A percentile compares a stretch with the other conserved stretches of the same genome.
Conservation (phyloP, 2,329 filamentous ascomycete genomes). For the Monosporascus cannonballus region DNA sequence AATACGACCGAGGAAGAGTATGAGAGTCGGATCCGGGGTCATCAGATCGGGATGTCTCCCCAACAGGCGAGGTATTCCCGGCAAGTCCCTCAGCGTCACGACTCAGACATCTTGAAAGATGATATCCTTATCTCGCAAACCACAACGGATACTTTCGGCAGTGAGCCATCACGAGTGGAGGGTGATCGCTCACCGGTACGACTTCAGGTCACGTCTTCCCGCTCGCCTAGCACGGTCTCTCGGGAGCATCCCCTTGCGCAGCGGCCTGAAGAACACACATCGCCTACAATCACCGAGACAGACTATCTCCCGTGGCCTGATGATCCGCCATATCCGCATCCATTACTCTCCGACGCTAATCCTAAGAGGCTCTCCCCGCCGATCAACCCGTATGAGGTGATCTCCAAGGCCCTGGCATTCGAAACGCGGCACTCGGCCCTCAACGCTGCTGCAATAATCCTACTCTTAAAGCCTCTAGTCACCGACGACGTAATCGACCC, state of each 20-base stretch:
- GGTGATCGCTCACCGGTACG: constrained; percentile 6
- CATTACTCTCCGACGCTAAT: constrained; percentile 19
- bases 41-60: constrained; percentile 27
- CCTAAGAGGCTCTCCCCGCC: constrained; percentile 26
- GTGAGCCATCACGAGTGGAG: constrained; percentile 10
- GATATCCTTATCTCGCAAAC: constrained; percentile 25
- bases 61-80: constrained; percentile 14
- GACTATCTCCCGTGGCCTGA: constrained; percentile 55
- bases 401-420: constrained; percentile 49
- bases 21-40: constrained; percentile 40
- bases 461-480: constrained; percentile 53
- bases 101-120: constrained; percentile 19
- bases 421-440: constrained; percentile 51
- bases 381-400: constrained; percentile 49
- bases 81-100: constrained; percentile 12
- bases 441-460: constrained; percentile 54
- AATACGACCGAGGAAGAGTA: constrained; percentile 32
- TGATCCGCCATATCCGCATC: constrained; percentile 50
- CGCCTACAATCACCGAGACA: constrained; percentile 43
- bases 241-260: constrained; percentile 6
- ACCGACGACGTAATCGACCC: constrained; percentile 48
- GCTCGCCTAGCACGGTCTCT: constrained; percentile 8
- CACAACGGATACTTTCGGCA: constrained; percentile 22
- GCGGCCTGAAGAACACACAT: constrained; percentile 31
- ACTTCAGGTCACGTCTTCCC: constrained; percentile 5